phyloP scores from a whole-genome alignment of 441 rosid species.

The Dalechampia spathulata region DNA sequence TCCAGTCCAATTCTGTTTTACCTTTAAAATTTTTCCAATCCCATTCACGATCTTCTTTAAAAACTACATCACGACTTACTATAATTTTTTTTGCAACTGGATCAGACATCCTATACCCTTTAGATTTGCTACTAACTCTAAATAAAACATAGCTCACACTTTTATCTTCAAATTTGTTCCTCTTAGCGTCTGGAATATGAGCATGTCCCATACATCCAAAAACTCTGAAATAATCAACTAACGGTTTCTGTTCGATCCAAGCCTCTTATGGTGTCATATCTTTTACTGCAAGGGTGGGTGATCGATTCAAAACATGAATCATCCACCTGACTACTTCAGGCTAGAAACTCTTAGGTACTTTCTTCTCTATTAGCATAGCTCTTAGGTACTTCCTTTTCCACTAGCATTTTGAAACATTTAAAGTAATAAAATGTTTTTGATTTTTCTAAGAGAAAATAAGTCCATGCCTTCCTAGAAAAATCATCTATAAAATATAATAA shows the following conservation, averaged over 20 bases:
- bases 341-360: not conserved
- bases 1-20: not conserved
- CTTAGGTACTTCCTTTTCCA: not conserved
- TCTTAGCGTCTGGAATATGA: not conserved
- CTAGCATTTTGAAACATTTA: too few species aligned
- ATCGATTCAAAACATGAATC: not conserved
- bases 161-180: not conserved
- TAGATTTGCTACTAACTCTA: not conserved
- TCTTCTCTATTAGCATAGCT: not conserved
- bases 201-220: not conserved
- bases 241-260: not conserved
- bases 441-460: too few species aligned
- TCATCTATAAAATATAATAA: not conserved
- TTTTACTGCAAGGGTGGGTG: not conserved
- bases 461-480: too few species aligned
- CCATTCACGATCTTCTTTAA: not conserved
- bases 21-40: not conserved
- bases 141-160: not conserved
- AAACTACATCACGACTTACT: too few species aligned
- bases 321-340: not conserved
- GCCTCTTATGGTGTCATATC: not conserved
- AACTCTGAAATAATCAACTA: not conserved
- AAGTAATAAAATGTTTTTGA: too few species aligned
- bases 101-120: too few species aligned
- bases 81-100: too few species aligned